phyloP scores from a whole-genome alignment of 129 eudicot genomes.

The Pittosporum tobira region DNA sequence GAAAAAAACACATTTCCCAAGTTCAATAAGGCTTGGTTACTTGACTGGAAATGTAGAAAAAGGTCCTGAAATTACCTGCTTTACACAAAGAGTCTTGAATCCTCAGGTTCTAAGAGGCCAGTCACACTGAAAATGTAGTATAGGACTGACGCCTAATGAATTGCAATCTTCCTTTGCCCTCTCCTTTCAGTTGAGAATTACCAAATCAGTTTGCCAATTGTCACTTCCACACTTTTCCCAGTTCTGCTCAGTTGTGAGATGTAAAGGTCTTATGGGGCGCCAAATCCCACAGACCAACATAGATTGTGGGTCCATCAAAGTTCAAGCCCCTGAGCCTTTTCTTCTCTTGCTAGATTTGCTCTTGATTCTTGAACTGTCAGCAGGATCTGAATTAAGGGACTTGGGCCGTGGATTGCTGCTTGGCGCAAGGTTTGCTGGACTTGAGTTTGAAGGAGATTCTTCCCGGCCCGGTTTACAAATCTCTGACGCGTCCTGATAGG shows the following conservation, averaged over 20 bases:
- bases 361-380: slow-evolving; percentile 25
- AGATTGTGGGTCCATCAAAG: slow-evolving; percentile 2
- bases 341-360: slow-evolving; percentile 44
- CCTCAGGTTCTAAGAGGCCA: too few species aligned
- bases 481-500: slow-evolving; percentile 4
- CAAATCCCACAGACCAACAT: not conserved
- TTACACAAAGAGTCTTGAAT: too few species aligned
- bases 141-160: too few species aligned
- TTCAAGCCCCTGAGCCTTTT: slow-evolving; percentile 29
- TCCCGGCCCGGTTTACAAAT: slow-evolving; percentile 14
- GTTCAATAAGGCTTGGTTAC: too few species aligned
- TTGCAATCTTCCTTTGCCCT: not conserved
- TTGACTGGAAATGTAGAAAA: too few species aligned
- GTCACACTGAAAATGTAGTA: too few species aligned
- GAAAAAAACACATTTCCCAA: too few species aligned
- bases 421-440: slow-evolving; percentile 10
- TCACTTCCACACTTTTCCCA: too few species aligned
- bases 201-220: too few species aligned
- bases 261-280: not conserved
- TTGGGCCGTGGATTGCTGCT: slow-evolving; percentile 20
- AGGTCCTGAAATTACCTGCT: too few species aligned
- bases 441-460: slow-evolving; percentile 21
- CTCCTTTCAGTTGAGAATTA: not conserved
- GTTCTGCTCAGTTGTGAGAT: not conserved
- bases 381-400: slow-evolving; percentile 23